phyloP scores from a whole-genome alignment of 352 stramenopile species.

The Globisporangium splendens region DNA sequence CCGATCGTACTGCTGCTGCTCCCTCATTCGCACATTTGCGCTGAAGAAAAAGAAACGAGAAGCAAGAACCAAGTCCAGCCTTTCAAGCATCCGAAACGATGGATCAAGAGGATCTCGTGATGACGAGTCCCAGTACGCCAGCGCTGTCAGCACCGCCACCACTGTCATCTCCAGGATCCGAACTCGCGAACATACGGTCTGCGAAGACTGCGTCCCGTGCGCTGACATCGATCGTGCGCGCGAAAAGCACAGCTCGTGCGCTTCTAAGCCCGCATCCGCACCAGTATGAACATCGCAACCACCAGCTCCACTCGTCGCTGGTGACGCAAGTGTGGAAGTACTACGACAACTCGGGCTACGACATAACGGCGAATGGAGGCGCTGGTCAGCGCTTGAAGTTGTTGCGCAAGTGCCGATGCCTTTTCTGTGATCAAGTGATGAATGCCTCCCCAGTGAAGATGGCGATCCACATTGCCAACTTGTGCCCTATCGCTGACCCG shows the following conservation, averaged over 20 bases:
- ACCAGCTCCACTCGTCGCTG: not conserved
- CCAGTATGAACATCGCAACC: not conserved
- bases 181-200: not conserved
- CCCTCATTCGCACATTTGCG: too few relatives aligned
- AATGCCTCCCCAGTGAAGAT: constrained; percentile 8
- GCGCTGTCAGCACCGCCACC: not conserved
- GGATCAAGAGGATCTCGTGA: not conserved
- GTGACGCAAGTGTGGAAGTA: constrained; percentile 11
- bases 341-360: constrained; percentile 7
- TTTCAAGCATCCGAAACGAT: not conserved
- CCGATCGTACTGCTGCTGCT: too few relatives aligned
- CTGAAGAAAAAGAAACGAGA: not conserved
- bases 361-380: constrained; percentile 2
- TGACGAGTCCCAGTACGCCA: not conserved
- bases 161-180: not conserved
- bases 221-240: constrained; percentile 1
- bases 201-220: not conserved
- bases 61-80: not conserved
- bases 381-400: constrained; percentile 1
- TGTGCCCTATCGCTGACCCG: constrained; percentile 10
- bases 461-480: constrained; percentile 11
- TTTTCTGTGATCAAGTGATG: constrained; percentile 11
- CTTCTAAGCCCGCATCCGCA: not conserved
- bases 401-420: constrained; percentile 9
- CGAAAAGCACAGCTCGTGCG: not conserved